Evolutionary conservation across 768 basidiomycete species (phyloP), one percentile per base, ranked within the genome.

Genomic region (Podaxis pistillaris): DNA sequence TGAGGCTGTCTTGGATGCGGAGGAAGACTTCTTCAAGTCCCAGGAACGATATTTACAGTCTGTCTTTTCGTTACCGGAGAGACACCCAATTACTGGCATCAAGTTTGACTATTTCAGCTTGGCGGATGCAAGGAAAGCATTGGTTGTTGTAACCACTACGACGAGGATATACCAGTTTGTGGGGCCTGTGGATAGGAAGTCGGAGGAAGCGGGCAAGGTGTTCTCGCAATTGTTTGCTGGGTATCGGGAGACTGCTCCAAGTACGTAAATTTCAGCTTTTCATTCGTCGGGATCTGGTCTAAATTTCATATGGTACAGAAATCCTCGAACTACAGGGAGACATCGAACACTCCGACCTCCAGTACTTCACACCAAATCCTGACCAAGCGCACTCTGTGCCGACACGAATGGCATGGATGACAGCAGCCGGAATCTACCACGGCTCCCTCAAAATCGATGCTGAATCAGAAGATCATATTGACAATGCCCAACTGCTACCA

Each of bases 21-120:
- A 92, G 66, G 93, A 96, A 72, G 89, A 96, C 72, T 88, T 95
- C 70, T 92, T 94, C 83, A 95, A 94, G 76, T 90, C 93, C 4
- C 87, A 89, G 63, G 93, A 94, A 70, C 82, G 93, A 60, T 87
- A 91, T 71, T 72, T 91, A 24, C 89, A 90, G 67, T 68, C 84
- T 12, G 84, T 94, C 12, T 93, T 88, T 72, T 82, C 88, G 0
- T 76, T 96, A 5, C 88, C 91, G 1, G 95, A 96, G 71, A 79
- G 86, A 50, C 88, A 91, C 65, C 85, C 91, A 4, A 84, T 98
- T 56, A 92, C 90, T 1, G 96, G 96, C 26, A 78, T 98, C 64
- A 87, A 84, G 66, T 94, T 91, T 71, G 90, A 94, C 67, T 83
- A 86, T 65, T 87, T 88, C 74, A 84, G 90, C 58, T 80, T 85